Conservation (phyloP, 306 rosid genomes). For the Malus asiatica region DNA sequence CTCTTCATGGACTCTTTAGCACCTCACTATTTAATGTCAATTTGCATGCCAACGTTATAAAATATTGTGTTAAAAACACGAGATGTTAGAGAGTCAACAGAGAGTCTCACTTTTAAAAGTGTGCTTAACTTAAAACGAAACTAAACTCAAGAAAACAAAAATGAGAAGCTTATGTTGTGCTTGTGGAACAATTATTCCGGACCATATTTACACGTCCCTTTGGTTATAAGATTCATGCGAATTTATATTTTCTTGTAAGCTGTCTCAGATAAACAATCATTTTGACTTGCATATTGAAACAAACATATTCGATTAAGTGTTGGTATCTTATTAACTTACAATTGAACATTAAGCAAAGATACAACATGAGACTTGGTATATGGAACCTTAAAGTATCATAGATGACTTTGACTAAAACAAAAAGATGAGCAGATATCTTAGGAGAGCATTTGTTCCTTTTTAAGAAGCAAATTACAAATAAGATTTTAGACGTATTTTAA, state of each 20-base stretch:
- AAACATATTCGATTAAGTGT: no score
- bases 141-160: not conserved
- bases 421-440: no score
- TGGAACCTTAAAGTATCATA: not conserved
- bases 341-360: not conserved
- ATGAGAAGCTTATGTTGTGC: not conserved
- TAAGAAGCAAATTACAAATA: no score
- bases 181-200: not conserved
- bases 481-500: no score
- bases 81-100: no score
- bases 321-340: not conserved
- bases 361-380: not conserved
- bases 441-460: no score
- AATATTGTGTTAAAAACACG: no score
- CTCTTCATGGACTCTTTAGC: fast-evolving
- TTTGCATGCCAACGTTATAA: no score
- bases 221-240: not conserved
- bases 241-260: not conserved
- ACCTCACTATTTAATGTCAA: no score
- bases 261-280: no score
- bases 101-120: no score
- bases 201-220: not conserved
- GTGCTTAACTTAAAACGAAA: not conserved
- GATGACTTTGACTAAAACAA: not conserved
- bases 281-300: no score